Evolutionary conservation across 225 moss, liverwort and hornwort species (phyloP).

Genomic region (Ulota crispa): DNA sequence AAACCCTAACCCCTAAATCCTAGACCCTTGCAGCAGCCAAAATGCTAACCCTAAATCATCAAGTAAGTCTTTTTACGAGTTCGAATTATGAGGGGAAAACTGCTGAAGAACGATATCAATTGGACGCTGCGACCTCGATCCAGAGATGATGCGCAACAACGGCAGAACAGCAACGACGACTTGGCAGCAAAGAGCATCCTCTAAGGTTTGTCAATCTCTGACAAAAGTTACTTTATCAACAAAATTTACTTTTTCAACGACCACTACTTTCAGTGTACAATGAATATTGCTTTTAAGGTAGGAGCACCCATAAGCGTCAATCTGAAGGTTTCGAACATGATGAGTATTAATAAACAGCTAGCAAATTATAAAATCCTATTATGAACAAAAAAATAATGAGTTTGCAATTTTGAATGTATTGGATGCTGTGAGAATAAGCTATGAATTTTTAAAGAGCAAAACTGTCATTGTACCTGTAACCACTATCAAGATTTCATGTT

Average conservation of each 20-base stretch:
- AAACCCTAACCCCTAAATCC: slow-evolving; percentile 30
- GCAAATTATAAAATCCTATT: too few species aligned
- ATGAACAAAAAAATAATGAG: too few species aligned
- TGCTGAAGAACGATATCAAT: background rate
- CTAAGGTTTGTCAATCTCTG: background rate
- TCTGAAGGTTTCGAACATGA: rapidly evolving
- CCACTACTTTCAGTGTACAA: background rate
- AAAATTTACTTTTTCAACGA: background rate
- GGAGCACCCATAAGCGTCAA: rapidly evolving
- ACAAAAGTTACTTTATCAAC: background rate
- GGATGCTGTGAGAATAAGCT: too few species aligned
- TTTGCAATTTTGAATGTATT: too few species aligned
- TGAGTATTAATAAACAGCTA: too few species aligned
- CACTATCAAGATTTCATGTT: too few species aligned
- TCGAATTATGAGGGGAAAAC: background rate
- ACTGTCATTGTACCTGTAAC: too few species aligned
- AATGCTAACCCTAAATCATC: background rate
- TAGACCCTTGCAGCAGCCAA: background rate
- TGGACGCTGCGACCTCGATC: background rate
- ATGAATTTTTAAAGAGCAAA: too few species aligned
- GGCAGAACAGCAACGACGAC: background rate
- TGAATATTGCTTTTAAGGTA: too few species aligned
- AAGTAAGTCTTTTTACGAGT: background rate
- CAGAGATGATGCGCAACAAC: background rate
- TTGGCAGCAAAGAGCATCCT: background rate